These are phyloP conservation scores for Chlamydomonas eustigma DNA, from an alignment of 139 green algal genomes.

Conservation along the genomic window DNA sequence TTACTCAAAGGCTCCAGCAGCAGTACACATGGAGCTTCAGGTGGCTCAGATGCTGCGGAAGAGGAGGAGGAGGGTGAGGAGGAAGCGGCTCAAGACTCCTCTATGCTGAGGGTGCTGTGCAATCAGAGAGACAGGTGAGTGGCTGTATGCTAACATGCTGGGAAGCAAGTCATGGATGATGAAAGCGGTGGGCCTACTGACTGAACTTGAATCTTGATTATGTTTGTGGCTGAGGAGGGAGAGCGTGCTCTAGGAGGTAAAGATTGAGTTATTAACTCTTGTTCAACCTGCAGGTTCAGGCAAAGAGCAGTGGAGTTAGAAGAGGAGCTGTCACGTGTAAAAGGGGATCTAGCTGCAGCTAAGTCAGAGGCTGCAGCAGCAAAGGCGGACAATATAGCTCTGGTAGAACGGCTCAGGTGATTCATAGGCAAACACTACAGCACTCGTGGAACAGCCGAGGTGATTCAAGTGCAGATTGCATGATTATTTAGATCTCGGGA, in stretches of 20 bases:
- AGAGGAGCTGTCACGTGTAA: constrained; percentile 38
- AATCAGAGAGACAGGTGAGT: constrained; percentile 71
- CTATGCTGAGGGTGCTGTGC: constrained; percentile 77
- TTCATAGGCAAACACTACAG: too few species aligned
- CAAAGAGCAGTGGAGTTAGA: constrained; percentile 69
- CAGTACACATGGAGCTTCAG: too few species aligned
- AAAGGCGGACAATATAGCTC: constrained; percentile 83
- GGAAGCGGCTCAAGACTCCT: constrained; percentile 25
- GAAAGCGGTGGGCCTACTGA: too few species aligned
- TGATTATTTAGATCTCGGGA: too few species aligned
- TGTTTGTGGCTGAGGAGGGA: background rate
- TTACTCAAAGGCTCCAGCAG: background rate
- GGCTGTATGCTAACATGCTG: too few species aligned
- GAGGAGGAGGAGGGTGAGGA: background rate
- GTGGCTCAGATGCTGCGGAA: background rate
- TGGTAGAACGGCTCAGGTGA: constrained; percentile 82
- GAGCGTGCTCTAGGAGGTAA: background rate
- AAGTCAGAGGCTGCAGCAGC: constrained; percentile 42
- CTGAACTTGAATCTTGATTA: background rate
- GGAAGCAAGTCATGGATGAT: too few species aligned
- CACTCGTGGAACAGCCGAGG: too few species aligned
- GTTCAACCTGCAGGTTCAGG: constrained; percentile 37
- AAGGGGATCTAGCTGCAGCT: constrained; percentile 28
- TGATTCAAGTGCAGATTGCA: too few species aligned
- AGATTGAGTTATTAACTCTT: background rate